These are phyloP conservation scores for Globisporangium irregulare DNA, from an alignment of 352 stramenopile genomes.

Conservation along the genomic window DNA sequence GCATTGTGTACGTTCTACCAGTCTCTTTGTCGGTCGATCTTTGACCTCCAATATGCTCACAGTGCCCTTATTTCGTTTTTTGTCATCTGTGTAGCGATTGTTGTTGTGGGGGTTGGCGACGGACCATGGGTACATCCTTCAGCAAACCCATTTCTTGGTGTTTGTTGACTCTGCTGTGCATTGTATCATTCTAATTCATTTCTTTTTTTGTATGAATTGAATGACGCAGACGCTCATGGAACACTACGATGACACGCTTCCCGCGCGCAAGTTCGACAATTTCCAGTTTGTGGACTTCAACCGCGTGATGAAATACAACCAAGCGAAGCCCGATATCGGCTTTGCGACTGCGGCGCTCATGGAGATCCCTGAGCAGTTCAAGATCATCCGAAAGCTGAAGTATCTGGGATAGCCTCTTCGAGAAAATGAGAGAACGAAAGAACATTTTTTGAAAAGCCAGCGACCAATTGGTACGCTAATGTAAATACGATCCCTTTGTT, in stretches of 20 bases:
- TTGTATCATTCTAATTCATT: background rate
- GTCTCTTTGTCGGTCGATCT: background rate
- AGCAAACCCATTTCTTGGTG: background rate
- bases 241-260: conserved; percentile 56
- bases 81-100: conserved; percentile 44
- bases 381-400: conserved; percentile 42
- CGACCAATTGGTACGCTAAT: background rate
- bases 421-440: background rate
- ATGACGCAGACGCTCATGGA: conserved; percentile 50
- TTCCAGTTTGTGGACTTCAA: conserved; percentile 79
- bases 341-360: conserved; percentile 69
- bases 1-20: conserved; percentile 52
- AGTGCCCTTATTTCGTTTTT: background rate
- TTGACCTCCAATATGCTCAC: background rate
- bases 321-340: conserved; percentile 45
- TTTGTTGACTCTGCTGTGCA: background rate
- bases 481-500: background rate
- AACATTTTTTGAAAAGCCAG: background rate
- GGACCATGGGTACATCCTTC: conserved; percentile 48
- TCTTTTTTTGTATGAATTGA: background rate
- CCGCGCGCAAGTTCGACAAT: conserved; percentile 64
- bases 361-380: conserved; percentile 66
- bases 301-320: conserved; percentile 46
- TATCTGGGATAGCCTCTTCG: conserved; percentile 24
- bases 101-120: conserved; percentile 75